phyloP scores from a whole-genome alignment of 208 protist genomes.

The Wallacemonas sp. region DNA sequence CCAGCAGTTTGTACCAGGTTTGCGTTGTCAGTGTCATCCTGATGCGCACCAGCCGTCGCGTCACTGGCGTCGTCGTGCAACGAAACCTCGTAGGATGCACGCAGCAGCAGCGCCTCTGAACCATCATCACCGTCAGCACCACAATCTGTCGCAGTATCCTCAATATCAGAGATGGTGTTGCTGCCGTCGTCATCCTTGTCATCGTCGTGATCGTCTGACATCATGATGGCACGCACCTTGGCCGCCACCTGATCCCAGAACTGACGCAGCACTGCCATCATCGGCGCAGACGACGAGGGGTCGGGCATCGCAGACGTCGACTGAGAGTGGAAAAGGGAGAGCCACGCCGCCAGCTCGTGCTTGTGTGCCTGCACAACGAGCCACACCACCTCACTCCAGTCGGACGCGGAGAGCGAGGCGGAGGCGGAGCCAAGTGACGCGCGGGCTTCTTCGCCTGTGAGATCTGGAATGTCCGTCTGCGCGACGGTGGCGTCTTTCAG shows the following conservation, averaged over 20 bases:
- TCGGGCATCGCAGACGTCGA: background rate
- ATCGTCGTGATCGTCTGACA: background rate
- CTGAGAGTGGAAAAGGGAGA: background rate
- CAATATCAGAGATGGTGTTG: background rate
- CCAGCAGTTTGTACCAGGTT: too few species aligned
- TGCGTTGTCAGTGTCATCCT: too few species aligned
- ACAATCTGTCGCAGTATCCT: background rate
- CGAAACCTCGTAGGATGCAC: too few species aligned
- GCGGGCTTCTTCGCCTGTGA: too few species aligned
- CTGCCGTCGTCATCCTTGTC: background rate
- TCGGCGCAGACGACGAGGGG: background rate
- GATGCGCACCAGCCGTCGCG: too few species aligned
- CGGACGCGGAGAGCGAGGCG: background rate
- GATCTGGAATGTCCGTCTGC: too few species aligned
- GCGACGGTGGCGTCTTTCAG: too few species aligned
- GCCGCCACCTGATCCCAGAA: constrained; percentile 21
- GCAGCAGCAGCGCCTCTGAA: too few species aligned
- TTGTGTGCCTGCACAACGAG: constrained; percentile 12
- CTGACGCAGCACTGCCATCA: constrained; percentile 2
- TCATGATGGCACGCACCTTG: constrained; percentile 10
- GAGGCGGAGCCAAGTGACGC: too few species aligned
- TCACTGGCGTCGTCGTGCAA: too few species aligned
- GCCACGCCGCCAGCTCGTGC: background rate
- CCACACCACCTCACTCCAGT: constrained; percentile 5
- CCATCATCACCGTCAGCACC: too few species aligned